Evolutionary conservation across 768 basidiomycete genomes (phyloP).

Genomic region (Dioszegia aurantiaca): DNA sequence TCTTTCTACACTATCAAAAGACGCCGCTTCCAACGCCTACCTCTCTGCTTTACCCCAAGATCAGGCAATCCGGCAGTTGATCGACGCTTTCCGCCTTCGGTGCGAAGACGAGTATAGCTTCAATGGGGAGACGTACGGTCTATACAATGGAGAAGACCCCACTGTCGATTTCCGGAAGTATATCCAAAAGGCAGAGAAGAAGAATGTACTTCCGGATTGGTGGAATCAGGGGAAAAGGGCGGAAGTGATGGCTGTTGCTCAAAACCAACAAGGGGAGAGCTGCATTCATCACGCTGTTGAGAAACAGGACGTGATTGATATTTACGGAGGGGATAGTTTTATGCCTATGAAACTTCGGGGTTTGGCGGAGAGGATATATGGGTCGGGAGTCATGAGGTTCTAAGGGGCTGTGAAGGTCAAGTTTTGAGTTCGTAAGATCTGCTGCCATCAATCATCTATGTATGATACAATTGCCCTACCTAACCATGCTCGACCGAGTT

Average conservation of each 20-base stretch:
- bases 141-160: conserved; percentile 1
- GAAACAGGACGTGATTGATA: not conserved
- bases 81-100: conserved; percentile 14
- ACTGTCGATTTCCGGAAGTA: not conserved
- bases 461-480: no score
- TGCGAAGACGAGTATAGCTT: conserved; percentile 13
- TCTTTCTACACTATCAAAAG: not conserved
- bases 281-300: conserved; percentile 13
- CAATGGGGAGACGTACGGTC: not conserved
- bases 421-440: not conserved
- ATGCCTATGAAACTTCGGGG: conserved; percentile 12
- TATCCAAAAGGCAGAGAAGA: not conserved
- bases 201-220: not conserved
- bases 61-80: conserved; percentile 2
- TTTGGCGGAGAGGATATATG: conserved; percentile 2
- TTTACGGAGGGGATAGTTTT: not conserved
- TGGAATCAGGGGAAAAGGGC: conserved; percentile 1
- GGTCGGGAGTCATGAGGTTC: no score
- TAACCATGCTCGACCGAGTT: no score
- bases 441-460: not conserved
- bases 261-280: not conserved
- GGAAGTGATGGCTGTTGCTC: not conserved
- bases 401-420: no score
- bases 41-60: not conserved
- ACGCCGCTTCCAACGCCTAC: not conserved